Conservation (phyloP, 1,284 basidiomycete genomes). For the Fomitopsis palustris region DNA sequence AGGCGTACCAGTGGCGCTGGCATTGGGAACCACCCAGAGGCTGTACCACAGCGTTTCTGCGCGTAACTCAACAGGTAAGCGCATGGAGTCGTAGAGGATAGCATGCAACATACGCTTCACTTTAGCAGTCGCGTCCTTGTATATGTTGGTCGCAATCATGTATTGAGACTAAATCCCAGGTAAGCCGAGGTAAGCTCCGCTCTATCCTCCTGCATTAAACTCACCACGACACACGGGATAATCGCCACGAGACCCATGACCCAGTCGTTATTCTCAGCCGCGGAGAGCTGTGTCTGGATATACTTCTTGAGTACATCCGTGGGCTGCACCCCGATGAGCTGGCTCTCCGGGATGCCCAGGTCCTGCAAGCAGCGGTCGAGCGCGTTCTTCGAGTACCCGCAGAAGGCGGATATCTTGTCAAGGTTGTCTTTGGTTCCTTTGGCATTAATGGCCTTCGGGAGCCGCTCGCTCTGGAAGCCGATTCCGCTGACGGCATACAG, state of each 20-base stretch:
- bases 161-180: neutral
- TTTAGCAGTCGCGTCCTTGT: neutral
- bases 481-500: slow-evolving; percentile 4
- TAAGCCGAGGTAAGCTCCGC: no score
- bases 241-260: slow-evolving; percentile 3
- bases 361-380: neutral
- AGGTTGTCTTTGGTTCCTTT: neutral
- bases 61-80: no score
- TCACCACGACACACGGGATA: slow-evolving; percentile 3
- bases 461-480: neutral
- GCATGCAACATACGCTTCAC: neutral
- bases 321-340: no score
- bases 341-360: neutral
- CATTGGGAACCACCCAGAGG: no score
- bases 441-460: neutral
- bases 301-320: neutral
- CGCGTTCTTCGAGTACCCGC: neutral
- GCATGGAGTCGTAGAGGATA: no score
- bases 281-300: neutral
- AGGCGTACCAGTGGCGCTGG: no score
- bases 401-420: neutral
- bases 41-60: no score
- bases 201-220: no score
- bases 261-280: neutral
- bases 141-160: neutral